phyloP scores from a whole-genome alignment of 345 rosid genomes.

The Populus ilicifolia region DNA sequence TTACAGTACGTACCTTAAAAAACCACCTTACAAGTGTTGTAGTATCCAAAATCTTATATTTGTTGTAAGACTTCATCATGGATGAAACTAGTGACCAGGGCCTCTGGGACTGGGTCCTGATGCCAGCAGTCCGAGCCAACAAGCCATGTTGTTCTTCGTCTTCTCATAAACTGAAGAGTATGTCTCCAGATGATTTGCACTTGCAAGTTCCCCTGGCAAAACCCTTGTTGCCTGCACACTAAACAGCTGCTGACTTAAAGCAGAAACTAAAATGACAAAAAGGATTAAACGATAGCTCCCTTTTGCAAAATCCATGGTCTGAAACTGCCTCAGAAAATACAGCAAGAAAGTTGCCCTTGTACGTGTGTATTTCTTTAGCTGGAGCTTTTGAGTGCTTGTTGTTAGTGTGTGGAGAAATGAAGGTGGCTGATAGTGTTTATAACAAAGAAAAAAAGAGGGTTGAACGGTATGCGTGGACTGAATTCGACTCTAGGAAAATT shows the following conservation, averaged over 20 bases:
- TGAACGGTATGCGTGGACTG: neutral
- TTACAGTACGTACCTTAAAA: too few species aligned
- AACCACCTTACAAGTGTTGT: too few species aligned
- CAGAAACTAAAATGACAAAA: slow-evolving; percentile 19
- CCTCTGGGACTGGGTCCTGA: slow-evolving; percentile 20
- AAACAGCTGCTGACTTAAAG: slow-evolving; percentile 15
- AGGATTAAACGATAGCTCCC: slow-evolving; percentile 16
- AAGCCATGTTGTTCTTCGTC: slow-evolving; percentile 14
- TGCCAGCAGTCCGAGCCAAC: slow-evolving; percentile 16
- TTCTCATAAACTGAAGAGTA: slow-evolving; percentile 19
- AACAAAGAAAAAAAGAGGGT: neutral
- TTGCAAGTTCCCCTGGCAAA: slow-evolving; percentile 31
- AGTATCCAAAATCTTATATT: too few species aligned
- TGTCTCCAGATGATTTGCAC: slow-evolving; percentile 8
- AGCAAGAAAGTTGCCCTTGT: neutral
- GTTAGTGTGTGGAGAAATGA: neutral
- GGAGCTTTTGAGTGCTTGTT: neutral
- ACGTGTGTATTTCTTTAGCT: neutral
- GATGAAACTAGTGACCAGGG: slow-evolving; percentile 10
- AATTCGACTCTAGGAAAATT: too few species aligned
- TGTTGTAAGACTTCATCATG: too few species aligned
- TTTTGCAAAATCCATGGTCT: slow-evolving; percentile 14
- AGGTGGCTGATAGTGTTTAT: neutral
- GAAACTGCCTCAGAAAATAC: neutral
- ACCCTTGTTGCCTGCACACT: slow-evolving; percentile 39